A percentile compares a stretch with the other conserved stretches of the same genome.
Evolutionary conservation across 2,329 filamentous ascomycete genomes (phyloP).

Genomic region (Diplodia seriata): DNA sequence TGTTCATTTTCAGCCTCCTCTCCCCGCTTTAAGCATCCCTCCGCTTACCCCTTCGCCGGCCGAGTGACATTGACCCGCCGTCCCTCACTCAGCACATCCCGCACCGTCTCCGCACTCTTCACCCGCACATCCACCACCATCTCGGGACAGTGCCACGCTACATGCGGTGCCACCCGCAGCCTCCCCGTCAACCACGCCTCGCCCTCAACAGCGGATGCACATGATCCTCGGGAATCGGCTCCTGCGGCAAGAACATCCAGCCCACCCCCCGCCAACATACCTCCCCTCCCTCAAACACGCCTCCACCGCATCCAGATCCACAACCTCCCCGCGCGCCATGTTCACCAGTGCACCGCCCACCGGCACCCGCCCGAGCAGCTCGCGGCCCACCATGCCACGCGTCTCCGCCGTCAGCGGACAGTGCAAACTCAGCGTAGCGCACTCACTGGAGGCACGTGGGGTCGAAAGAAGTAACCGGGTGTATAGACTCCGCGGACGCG

Average conservation of each 20-base stretch:
- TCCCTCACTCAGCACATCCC: background rate
- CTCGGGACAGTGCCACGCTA: background rate
- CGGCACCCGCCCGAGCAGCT: constrained; percentile 50
- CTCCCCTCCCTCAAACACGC: constrained; percentile 45
- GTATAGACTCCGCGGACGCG: too few species aligned
- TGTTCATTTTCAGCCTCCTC: too few species aligned
- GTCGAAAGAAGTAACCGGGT: too few species aligned
- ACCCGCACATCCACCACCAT: too few species aligned
- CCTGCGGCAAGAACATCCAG: constrained; percentile 54
- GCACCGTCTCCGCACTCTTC: constrained; percentile 5
- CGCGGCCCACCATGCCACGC: constrained; percentile 38
- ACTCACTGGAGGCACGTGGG: too few species aligned
- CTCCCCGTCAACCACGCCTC: constrained; percentile 53
- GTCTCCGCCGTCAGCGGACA: constrained; percentile 29
- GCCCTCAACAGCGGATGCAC: background rate
- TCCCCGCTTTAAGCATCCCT: too few species aligned
- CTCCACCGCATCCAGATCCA: constrained; percentile 54
- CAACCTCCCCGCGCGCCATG: constrained; percentile 53
- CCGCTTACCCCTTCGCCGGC: too few species aligned
- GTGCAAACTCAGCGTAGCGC: background rate
- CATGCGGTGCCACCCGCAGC: constrained; percentile 40
- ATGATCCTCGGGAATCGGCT: constrained; percentile 41
- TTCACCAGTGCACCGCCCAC: constrained; percentile 52
- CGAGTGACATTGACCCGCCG: background rate
- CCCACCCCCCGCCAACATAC: constrained; percentile 51